Base-by-base conservation (phyloP, 345 rosid species). In the Eutrema heterophyllum region DNA sequence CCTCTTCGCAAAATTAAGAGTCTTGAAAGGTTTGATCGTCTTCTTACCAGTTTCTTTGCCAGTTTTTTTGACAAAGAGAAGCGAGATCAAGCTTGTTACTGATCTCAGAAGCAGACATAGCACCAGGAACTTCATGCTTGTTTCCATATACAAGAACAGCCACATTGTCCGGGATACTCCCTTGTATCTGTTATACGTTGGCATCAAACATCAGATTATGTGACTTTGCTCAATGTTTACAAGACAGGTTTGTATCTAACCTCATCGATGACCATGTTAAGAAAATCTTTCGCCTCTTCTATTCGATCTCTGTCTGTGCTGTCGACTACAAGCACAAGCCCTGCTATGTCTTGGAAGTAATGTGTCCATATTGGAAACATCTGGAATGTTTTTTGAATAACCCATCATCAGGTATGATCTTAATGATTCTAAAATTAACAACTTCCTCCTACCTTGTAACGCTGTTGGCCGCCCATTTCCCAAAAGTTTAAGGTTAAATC, bases 81-180 rank as follows among this genome's bases (percentile, higher is more conserved):
- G 81, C 69, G 13, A 86, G 86, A 51, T 86, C 86, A 51, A 86
- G 91, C 81, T 82, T 82, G 64, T 83, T 80, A 43, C 83, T 86
- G 64, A 86, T 86, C 73, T 85, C 88, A 15, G 91, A 85, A 57
- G 91, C 88, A 74, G 83, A 81, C 87, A 87, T 87, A 49, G 89
- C 88, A 59, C 84, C 84, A 61, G 86, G 84, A 80, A 85, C 84
- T 68, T 81, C 80, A n/a, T 80, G 80, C 45, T 79, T 85, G 84
- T 87, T 87, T 11, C 87, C 88, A 57, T 83, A 85, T 8, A 86
- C 88, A 64, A 86, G 82, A 64, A 86, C 87, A 74, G 88, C 83
- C 27, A 43, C 68, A 50, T 57, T 49, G 29, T 71, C 76, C 4
- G 55, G 54, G 58, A 43, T 24, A 2, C 12, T 0, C 32, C 67